Percentiles rank a stretch among this genome's conserved stretches.
Evolutionary conservation across 148 eudicot genomes (phyloP).

Genomic region (Bassia scoparia): DNA sequence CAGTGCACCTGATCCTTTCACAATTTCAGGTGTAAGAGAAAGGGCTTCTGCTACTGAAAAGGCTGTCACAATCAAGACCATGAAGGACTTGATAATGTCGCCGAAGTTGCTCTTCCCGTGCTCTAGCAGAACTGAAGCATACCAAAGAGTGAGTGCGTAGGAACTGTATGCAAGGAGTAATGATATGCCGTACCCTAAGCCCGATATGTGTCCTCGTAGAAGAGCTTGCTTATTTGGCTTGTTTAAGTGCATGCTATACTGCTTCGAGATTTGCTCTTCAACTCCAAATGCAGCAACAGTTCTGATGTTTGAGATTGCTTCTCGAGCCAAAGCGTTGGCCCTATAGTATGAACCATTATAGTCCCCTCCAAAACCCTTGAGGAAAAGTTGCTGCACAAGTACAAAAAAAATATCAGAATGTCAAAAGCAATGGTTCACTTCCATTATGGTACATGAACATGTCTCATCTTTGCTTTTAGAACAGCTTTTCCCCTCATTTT

Average conservation of each 20-base stretch:
- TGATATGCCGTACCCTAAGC: constrained; percentile 55
- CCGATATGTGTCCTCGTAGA: constrained; percentile 61
- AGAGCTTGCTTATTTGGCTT: constrained; percentile 52
- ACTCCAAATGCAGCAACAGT: constrained; percentile 71
- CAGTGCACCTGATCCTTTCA: constrained; percentile 60
- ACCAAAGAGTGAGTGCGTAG: constrained; percentile 64
- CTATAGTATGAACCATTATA: constrained; percentile 38
- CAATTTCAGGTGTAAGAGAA: constrained; percentile 59
- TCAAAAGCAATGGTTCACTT: constrained; percentile 3
- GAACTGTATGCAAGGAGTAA: constrained; percentile 54
- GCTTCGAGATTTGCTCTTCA: constrained; percentile 47
- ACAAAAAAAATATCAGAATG: not conserved
- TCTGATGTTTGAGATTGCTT: constrained; percentile 64
- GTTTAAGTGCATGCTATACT: constrained; percentile 37
- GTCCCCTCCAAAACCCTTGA: constrained; percentile 67
- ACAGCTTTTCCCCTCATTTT: not conserved
- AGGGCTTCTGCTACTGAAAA: constrained; percentile 65
- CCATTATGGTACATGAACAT: not conserved
- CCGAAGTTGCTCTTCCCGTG: constrained; percentile 37
- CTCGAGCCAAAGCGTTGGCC: constrained; percentile 59
- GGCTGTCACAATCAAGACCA: constrained; percentile 61
- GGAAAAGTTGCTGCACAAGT: constrained; percentile 54
- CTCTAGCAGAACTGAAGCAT: constrained; percentile 52
- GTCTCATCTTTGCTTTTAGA: no score
- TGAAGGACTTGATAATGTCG: constrained; percentile 58